Conservation (phyloP, 1,284 basidiomycete species). For the Volvariella surrecta region DNA sequence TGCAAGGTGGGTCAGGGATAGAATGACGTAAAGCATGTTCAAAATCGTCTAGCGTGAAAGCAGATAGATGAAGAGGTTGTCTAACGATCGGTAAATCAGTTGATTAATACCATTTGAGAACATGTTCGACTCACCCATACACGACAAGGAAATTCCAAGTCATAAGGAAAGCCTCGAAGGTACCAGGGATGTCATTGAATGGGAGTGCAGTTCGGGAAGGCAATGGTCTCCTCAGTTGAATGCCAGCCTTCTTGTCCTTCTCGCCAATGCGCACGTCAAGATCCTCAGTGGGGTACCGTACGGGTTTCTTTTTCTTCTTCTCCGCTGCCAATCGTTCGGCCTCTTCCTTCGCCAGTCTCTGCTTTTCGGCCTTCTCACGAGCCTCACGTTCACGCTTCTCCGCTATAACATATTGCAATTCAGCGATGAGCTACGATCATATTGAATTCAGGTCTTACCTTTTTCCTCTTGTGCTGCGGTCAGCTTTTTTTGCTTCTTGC, state of each 20-base stretch:
- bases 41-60: conserved; percentile 91
- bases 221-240: conserved; percentile 60
- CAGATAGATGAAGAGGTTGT: conserved; percentile 82
- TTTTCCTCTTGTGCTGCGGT: conserved; percentile 62
- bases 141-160: conserved; percentile 91
- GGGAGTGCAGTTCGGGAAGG: conserved; percentile 60
- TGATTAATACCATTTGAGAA: conserved; percentile 5
- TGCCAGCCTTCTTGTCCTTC: conserved; percentile 72
- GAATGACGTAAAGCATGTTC: conserved; percentile 82
- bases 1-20: conserved; percentile 60
- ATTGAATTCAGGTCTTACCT: conserved; percentile 32
- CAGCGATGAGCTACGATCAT: conserved; percentile 6
- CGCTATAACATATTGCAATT: conserved; percentile 31
- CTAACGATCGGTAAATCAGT: conserved; percentile 33
- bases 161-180: conserved; percentile 83
- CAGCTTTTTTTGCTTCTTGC: conserved; percentile 77
- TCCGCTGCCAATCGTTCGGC: conserved; percentile 61
- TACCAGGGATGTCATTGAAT: conserved; percentile 60
- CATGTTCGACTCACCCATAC: conserved; percentile 61
- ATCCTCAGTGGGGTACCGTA: conserved; percentile 83
- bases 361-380: conserved; percentile 56
- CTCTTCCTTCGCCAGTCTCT: conserved; percentile 61
- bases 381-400: conserved; percentile 63
- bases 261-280: conserved; percentile 71
- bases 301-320: conserved; percentile 82